Evolutionary conservation across 192 early-diverging fungal genomes (phyloP).

Genomic region (Thamnidium elegans): DNA sequence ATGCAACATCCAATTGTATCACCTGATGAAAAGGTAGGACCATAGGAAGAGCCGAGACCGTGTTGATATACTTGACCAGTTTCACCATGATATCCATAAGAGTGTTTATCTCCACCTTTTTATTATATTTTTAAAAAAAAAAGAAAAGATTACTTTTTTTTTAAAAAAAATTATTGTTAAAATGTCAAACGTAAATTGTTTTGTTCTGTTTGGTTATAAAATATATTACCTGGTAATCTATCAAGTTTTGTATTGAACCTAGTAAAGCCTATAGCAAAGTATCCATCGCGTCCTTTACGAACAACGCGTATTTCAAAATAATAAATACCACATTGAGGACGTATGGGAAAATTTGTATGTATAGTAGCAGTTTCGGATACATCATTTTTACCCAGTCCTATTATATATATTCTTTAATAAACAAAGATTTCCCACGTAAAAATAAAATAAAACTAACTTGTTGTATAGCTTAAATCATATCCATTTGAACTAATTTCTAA

Average conservation of each 20-base stretch:
- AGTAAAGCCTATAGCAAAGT: constrained; percentile 86
- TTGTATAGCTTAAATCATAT: constrained; percentile 47
- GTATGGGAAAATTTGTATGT: constrained; percentile 77
- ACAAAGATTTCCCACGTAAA: constrained; percentile 26
- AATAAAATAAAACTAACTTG: constrained; percentile 1
- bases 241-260: constrained; percentile 42
- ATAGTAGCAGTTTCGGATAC: constrained; percentile 75
- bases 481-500: constrained; percentile 45
- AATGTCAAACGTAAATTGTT: not conserved
- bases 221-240: constrained; percentile 73
- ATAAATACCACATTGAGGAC: constrained; percentile 81
- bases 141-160: not conserved
- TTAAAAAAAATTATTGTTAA: not conserved
- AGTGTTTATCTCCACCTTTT: constrained; percentile 81
- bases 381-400: constrained; percentile 69
- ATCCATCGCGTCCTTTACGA: constrained; percentile 86
- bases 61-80: constrained; percentile 82
- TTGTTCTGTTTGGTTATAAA: too few relatives aligned
- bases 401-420: constrained; percentile 19
- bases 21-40: constrained; percentile 84
- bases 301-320: constrained; percentile 90
- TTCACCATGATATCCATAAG: constrained; percentile 98
- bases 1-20: constrained; percentile 91
- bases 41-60: constrained; percentile 73
- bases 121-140: too few relatives aligned